Evolutionary conservation across 495 filamentous ascomycete species (phyloP), one percentile per base, ranked within the genome.

Genomic region (Podospora conica): DNA sequence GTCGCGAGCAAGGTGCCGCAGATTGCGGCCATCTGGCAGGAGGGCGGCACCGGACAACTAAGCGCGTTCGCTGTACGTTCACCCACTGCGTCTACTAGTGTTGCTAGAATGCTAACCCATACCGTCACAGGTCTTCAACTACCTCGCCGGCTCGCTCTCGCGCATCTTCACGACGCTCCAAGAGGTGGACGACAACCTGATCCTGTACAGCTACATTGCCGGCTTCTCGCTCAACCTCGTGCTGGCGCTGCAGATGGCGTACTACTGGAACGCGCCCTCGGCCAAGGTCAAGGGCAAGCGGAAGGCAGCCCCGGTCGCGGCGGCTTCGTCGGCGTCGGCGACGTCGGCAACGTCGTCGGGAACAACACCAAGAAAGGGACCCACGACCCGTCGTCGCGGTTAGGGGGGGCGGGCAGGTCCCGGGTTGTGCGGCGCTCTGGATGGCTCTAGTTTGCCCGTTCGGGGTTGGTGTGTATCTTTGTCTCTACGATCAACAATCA

Each of bases 91-190:
- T 58, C 10, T 21, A 1, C 33, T 48, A 22, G 48, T 64, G 9
- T 12, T 28, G 54, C 20, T 20, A 54, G 63, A 53, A 28, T 15
- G 21, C 23, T 64, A 55, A 27, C 15, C 22, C 15, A 5, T 23
- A 7, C 25, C 28, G 18, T 1, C 66, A 56, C 71, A 98, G 94
- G 93, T 98, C 60, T 96, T 98, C 83, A 97, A 96, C 83, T 98
- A 96, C 78, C 92, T 98, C 70, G 81, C 86, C 71, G 95, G 95
- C 12, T 95, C 91, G 65, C 86, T 97, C 53, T 90, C 91, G 12
- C 88, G 95, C 71, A 96, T 98, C 81, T 97, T 97, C 78, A 98
- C 95, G 21, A 98, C 96, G 3, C 77, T 98, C 58, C 91, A 97
- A 72, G 95, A 98, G 81, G 93, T 97, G 67, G 89, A 95, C 70